Base-by-base conservation (phyloP, 768 basidiomycete genomes). In the Podaxis carcinomalis region DNA sequence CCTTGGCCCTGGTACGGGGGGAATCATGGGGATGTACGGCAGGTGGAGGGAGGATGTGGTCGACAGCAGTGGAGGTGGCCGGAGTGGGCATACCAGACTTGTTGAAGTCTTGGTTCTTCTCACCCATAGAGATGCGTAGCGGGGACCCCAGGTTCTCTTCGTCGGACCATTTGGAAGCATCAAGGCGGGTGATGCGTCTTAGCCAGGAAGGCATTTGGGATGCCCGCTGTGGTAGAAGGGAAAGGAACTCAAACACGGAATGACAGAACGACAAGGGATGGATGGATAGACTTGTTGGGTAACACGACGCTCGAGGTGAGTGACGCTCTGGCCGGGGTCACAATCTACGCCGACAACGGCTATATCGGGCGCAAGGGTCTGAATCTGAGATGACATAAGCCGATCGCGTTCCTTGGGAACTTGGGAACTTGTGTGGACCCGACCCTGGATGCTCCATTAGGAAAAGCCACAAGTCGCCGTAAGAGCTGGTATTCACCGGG, bases 11-110 rank as follows among this genome's bases (percentile, higher is more conserved):
- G 63, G 5, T 72, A 61, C 25, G 65, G 62, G 11, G 44, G 11
- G 66, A 51, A 11, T 66, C 62, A 25, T 57, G 62, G 25, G 70
- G 72, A 50, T 79, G 73, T 3, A 77, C 58, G 19, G 73, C 79
- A 35, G 83, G 83, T 16, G 72, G 68, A 36, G 82, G 83, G 23
- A 83, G 74, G 0, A 68, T 63, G 25, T 71, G 65, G 32, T 69
- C 71, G 28, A 68, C 62, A 13, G 70, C 68, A 3, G 68, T 69
- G 40, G 72, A 70, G 19, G 72, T 65, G 27, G 66, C 62, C 35
- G 71, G 65, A n/a, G 68, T 61, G 52, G 59, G 52, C 59, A 55
- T 61, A 14, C 44, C 47, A 37, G 51, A 55, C 53, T 61, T 61
- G 32, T 23, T 46, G 35, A 49, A 54, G 14, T 61, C 59, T 5